Evolutionary conservation across 768 basidiomycete species (phyloP), one percentile per base, ranked within the genome.

Genomic region (Tylopilus sp.): DNA sequence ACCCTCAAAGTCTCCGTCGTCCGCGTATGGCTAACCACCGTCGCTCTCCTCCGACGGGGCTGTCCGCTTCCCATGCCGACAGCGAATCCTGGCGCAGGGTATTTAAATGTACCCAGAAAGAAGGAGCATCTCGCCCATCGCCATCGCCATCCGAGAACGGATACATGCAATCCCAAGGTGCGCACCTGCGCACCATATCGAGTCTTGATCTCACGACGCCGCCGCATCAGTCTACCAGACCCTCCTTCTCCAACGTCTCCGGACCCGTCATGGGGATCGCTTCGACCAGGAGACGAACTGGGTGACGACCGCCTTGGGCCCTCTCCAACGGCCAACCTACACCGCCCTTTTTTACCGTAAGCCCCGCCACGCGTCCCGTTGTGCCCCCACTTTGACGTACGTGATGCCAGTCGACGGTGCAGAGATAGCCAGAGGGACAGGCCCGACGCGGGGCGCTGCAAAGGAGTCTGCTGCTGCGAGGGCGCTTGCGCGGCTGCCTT

Each of bases 381-480:
- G 34, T 4, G 17, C 17, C n/a, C 16, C 34, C 14, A 36, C 6
- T 36, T 36, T 14, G n/a, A n/a, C n/a, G n/a, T n/a, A 36, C 22
- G 19, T 46, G 11, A 28, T 34, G 3, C 8, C 41, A 50, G 59
- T 56, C 37, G 51, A 56, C n/a, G 54, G 59, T 22, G 14, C 19
- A 22, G 59, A 57, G 47, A 50, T 50, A 22, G 48, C 40, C 0
- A 55, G 50, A 33, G 54, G 59, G 19, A 46, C 45, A 4, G 58
- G 58, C 6, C 59, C 59, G 16, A 48, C 51, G 3, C 47, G 45
- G 4, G 25, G 19, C 7, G 41, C 51, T n/a, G 53, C 59, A 4
- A 45, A 33, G 24, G 57, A 59, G 33, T 59, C 57, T 16, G 44
- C 57, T 11, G 59, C 58, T 4, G 59, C 58, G 3, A 49, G 59